Percentiles rank a stretch among this genome's conserved stretches.
Evolutionary conservation across 2,329 filamentous ascomycete genomes (phyloP).

Genomic region (Arthrinium phaeospermum): DNA sequence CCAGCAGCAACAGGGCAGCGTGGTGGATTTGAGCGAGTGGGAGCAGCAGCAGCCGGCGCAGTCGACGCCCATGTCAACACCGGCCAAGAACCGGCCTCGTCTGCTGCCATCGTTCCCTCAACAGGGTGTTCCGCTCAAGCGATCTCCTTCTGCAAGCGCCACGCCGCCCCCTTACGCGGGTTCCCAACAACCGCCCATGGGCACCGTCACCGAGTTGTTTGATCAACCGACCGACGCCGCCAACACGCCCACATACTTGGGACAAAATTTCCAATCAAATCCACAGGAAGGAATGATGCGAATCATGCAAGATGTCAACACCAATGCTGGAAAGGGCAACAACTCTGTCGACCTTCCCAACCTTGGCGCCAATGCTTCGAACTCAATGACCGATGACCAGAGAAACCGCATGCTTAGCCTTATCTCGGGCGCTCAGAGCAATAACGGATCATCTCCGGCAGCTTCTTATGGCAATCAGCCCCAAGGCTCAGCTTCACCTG

Average conservation of each 20-base stretch:
- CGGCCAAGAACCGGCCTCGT: slow-evolving; percentile 56
- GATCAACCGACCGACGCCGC: slow-evolving; percentile 56
- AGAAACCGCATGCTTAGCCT: slow-evolving; percentile 63
- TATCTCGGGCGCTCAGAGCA: slow-evolving; percentile 52
- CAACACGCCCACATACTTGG: slow-evolving; percentile 54
- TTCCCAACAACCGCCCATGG: slow-evolving; percentile 52
- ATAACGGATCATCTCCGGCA: slow-evolving; percentile 28
- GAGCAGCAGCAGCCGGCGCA: slow-evolving; percentile 53
- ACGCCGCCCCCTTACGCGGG: slow-evolving; percentile 37
- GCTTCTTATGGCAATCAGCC: slow-evolving; percentile 23
- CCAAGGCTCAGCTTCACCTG: slow-evolving; percentile 29
- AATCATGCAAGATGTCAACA: slow-evolving; percentile 69
- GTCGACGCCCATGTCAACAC: slow-evolving; percentile 45
- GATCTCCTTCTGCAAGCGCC: slow-evolving; percentile 38
- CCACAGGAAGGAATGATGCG: slow-evolving; percentile 69
- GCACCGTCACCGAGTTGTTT: slow-evolving; percentile 65
- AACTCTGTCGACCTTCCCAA: slow-evolving; percentile 57
- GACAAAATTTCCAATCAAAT: slow-evolving; percentile 62
- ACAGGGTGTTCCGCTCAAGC: slow-evolving; percentile 34
- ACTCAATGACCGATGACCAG: slow-evolving; percentile 62
- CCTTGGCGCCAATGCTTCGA: slow-evolving; percentile 60
- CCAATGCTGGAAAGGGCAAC: slow-evolving; percentile 49
- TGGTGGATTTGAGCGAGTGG: slow-evolving; percentile 67
- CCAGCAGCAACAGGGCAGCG: slow-evolving; percentile 53
- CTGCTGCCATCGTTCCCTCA: slow-evolving; percentile 60